These are phyloP conservation scores for Acer yangbiense DNA, from an alignment of 345 rosid genomes.

Conservation along the genomic window DNA sequence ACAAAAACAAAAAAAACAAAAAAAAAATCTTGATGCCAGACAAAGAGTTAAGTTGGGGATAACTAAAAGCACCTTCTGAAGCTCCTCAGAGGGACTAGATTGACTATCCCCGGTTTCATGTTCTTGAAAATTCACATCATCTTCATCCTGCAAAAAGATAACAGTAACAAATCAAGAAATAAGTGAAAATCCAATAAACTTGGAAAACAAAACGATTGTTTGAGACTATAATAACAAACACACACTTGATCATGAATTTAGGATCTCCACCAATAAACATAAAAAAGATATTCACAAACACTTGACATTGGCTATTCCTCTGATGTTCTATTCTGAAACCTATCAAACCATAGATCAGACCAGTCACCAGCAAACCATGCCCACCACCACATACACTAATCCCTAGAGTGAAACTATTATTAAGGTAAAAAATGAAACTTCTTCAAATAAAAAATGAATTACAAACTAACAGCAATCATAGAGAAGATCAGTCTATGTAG, in stretches of 20 bases:
- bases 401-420: not conserved
- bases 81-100: slow-evolving; percentile 35
- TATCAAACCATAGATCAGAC: not conserved
- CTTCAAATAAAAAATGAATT: not conserved
- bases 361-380: not conserved
- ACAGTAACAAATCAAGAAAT: not conserved
- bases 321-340: not conserved
- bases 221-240: not conserved
- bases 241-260: not conserved
- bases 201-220: too few species aligned
- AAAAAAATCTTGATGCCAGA: not conserved
- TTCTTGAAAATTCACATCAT: slow-evolving; percentile 35
- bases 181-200: not conserved
- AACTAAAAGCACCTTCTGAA: slow-evolving; percentile 45
- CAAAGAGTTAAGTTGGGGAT: too few species aligned
- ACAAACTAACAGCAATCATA: not conserved
- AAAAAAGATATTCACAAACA: not conserved
- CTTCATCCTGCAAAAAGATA: slow-evolving; percentile 45
- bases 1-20: not conserved
- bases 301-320: not conserved
- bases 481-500: not conserved
- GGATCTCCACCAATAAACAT: slow-evolving; percentile 1
- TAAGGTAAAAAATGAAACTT: not conserved
- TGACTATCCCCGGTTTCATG: slow-evolving; percentile 43
- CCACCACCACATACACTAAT: not conserved